phyloP scores from a whole-genome alignment of 768 basidiomycete genomes.

The Pholiota microspora region DNA sequence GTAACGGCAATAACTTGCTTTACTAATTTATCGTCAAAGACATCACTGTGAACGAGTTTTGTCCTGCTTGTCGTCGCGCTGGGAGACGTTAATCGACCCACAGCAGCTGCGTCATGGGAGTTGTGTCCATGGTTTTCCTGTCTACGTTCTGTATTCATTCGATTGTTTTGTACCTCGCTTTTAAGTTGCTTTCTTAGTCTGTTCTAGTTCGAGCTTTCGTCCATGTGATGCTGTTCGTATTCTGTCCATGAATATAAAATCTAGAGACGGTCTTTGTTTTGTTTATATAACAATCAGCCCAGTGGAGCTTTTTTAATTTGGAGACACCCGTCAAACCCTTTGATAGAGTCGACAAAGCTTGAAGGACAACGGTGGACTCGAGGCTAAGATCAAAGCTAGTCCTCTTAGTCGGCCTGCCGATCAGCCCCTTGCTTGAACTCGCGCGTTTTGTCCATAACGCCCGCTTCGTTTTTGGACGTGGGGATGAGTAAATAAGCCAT shows the following conservation, averaged over 20 bases:
- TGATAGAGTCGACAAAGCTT: background rate
- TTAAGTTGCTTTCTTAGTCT: background rate
- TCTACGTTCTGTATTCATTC: background rate
- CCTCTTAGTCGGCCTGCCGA: background rate
- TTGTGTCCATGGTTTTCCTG: background rate
- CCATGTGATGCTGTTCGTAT: background rate
- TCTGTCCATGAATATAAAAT: background rate
- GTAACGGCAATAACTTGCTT: background rate
- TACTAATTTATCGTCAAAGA: background rate
- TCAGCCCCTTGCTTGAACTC: background rate
- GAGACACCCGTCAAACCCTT: background rate
- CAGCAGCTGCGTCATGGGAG: background rate
- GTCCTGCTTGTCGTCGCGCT: slow-evolving; percentile 1
- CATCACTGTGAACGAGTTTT: background rate
- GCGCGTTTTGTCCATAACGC: no score
- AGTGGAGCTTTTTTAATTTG: background rate
- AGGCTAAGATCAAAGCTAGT: background rate
- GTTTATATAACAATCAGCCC: background rate
- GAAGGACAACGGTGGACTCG: background rate
- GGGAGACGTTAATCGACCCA: background rate
- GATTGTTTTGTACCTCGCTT: background rate
- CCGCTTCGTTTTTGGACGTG: background rate
- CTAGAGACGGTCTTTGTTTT: background rate
- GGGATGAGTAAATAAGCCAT: background rate
- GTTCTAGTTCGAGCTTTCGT: background rate